Evolutionary conservation across 2,329 filamentous ascomycete species (phyloP), one percentile per base, ranked within the genome.

Genomic region (Aspergillus brunneoviolaceus): DNA sequence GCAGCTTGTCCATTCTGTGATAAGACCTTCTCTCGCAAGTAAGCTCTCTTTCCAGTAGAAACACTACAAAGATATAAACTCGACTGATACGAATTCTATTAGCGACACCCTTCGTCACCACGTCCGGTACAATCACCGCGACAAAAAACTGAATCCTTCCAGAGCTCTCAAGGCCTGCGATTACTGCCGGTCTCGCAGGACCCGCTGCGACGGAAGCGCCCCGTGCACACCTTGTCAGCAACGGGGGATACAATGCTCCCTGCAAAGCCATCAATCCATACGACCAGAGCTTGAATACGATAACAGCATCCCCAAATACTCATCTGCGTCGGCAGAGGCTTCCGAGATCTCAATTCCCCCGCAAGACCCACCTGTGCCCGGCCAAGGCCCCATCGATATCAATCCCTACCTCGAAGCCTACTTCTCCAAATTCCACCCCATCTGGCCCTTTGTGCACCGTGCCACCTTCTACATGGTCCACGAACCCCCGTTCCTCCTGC

Each of bases 381-480:
- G 5, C 10, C 14, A 42, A 21, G 12, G 50, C 10, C 50, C 35
- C n/a, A 25, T 14, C 23, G 25, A 25, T 14, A 56, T 49, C 5
- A 12, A 56, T 33, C 55, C 63, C 12, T 58, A 59, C 25, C n/a
- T 62, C 21, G 51, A 60, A 19, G 47, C 63, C 12, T 72, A 70
- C 54, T 69, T 72, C 55, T 56, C 58, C 2, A 58, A 60, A 12
- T 71, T 72, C 25, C 69, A 72, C 55, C 63, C 63, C 0, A 31
- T 57, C 2, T 72, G 69, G 69, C 69, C 68, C 2, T 66, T 72
- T 42, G n/a, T 72, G 25, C 60, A 68, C 51, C 61, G 52, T 25
- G 25, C 27, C 1, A 60, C 67, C 9, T 71, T 72, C 39, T 51
- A 60, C 4, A 9, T 55, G 1, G 51, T 57, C 2, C 49, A 57